Conservation (phyloP, 805 yeast genomes). For the Candida ponderosae region DNA sequence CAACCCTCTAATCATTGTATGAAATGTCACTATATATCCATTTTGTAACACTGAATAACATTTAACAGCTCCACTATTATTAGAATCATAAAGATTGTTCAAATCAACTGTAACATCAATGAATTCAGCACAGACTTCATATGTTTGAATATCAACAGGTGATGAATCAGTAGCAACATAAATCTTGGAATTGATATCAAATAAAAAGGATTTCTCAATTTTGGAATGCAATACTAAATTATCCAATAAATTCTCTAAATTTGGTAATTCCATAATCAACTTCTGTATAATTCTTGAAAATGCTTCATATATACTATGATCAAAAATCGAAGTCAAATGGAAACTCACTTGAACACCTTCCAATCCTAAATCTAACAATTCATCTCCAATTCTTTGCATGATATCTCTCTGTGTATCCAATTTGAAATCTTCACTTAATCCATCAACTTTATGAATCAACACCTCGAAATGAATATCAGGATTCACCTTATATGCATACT, state of each 20-base stretch:
- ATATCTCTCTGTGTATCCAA: conserved; percentile 94
- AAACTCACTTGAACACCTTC: conserved; percentile 89
- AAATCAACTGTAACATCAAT: conserved; percentile 90
- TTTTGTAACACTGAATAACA: conserved; percentile 73
- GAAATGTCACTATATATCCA: conserved; percentile 76
- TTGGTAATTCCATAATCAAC: conserved; percentile 80
- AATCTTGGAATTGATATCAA: conserved; percentile 87
- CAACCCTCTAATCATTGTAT: conserved; percentile 88
- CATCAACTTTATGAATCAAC: conserved; percentile 92
- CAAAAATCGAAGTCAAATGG: conserved; percentile 89
- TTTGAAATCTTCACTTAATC: conserved; percentile 87
- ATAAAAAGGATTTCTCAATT: conserved; percentile 87
- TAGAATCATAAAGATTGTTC: conserved; percentile 54
- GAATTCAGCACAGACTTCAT: conserved; percentile 95
- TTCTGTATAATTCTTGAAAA: conserved; percentile 90
- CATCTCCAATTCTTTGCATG: conserved; percentile 93
- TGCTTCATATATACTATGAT: conserved; percentile 93
- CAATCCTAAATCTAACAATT: conserved; percentile 77
- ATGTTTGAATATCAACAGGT: conserved; percentile 91
- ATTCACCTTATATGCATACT: conserved; percentile 76
- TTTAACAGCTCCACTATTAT: conserved; percentile 33
- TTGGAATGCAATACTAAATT: conserved; percentile 81
- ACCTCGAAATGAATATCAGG: conserved; percentile 87
- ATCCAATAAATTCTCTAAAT: conserved; percentile 82
- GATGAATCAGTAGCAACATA: conserved; percentile 94